phyloP scores from a whole-genome alignment of 495 filamentous ascomycete genomes.

The Staphylotrichum longicolle region DNA sequence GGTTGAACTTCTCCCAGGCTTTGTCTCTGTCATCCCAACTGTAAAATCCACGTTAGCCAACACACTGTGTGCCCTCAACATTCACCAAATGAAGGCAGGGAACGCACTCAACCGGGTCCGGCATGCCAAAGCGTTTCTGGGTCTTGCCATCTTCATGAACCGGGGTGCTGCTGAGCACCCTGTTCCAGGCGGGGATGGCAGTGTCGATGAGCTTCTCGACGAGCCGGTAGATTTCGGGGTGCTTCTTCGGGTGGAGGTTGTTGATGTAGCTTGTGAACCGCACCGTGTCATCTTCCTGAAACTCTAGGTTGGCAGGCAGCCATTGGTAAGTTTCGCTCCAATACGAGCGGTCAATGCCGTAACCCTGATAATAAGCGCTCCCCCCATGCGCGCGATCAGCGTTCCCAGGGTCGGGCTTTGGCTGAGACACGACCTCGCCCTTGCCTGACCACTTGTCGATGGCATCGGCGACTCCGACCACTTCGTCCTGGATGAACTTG shows the following conservation, averaged over 20 bases:
- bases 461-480: slow-evolving; percentile 33
- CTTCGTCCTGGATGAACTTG: slow-evolving; percentile 36
- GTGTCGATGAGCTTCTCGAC: slow-evolving; percentile 53
- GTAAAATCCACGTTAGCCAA: background rate
- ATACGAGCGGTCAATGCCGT: slow-evolving; percentile 24
- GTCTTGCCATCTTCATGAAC: slow-evolving; percentile 41
- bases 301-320: slow-evolving; percentile 57
- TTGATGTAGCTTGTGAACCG: slow-evolving; percentile 70
- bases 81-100: background rate
- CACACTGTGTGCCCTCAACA: background rate
- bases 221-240: slow-evolving; percentile 49
- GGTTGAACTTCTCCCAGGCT: slow-evolving; percentile 2
- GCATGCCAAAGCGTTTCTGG: background rate
- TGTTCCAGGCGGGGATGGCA: slow-evolving; percentile 57
- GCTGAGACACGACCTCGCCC: slow-evolving; percentile 23
- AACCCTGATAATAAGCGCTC: background rate
- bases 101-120: background rate
- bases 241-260: slow-evolving; percentile 55
- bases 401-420: slow-evolving; percentile 24
- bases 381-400: no score
- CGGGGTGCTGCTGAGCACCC: slow-evolving; percentile 34
- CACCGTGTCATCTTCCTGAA: slow-evolving; percentile 52
- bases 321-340: slow-evolving; percentile 58
- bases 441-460: slow-evolving; percentile 35
- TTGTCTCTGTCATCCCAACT: slow-evolving; percentile 23